phyloP scores from a whole-genome alignment of 805 yeast species.

The Candida odintsovae region DNA sequence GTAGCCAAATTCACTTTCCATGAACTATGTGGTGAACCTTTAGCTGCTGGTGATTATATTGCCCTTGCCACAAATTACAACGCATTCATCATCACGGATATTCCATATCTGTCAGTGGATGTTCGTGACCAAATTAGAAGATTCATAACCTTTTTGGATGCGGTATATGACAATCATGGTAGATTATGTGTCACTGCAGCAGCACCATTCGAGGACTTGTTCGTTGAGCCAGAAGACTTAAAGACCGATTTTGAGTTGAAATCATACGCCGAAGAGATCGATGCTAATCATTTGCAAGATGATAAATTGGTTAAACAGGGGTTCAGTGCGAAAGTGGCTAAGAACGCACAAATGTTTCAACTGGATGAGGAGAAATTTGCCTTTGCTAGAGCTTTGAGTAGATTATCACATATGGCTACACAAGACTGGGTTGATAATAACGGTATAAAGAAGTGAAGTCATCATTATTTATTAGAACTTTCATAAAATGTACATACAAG shows the following conservation, averaged over 20 bases:
- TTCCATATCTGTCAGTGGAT: slow-evolving; percentile 75
- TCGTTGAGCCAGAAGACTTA: slow-evolving; percentile 72
- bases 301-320: slow-evolving; percentile 70
- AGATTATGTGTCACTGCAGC: slow-evolving; percentile 86
- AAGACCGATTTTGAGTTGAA: slow-evolving; percentile 29
- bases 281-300: slow-evolving; percentile 33
- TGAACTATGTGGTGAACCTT: slow-evolving; percentile 78
- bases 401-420: slow-evolving; percentile 91
- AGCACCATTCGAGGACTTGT: slow-evolving; percentile 75
- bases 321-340: slow-evolving; percentile 64
- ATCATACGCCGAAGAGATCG: slow-evolving; percentile 15
- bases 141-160: slow-evolving; percentile 91
- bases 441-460: slow-evolving; percentile 5
- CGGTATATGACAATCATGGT: slow-evolving; percentile 89
- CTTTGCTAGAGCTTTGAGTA: slow-evolving; percentile 88
- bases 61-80: slow-evolving; percentile 71
- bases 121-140: slow-evolving; percentile 83
- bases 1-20: slow-evolving; percentile 90
- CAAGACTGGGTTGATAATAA: slow-evolving; percentile 75
- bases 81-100: slow-evolving; percentile 85
- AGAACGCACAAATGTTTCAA: slow-evolving; percentile 70
- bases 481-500: not conserved
- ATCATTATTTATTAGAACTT: slow-evolving; percentile 1
- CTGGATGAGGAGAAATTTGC: slow-evolving; percentile 96
- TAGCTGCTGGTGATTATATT: slow-evolving; percentile 93